Conservation (phyloP, 345 rosid genomes). For the Brassica juncea region DNA sequence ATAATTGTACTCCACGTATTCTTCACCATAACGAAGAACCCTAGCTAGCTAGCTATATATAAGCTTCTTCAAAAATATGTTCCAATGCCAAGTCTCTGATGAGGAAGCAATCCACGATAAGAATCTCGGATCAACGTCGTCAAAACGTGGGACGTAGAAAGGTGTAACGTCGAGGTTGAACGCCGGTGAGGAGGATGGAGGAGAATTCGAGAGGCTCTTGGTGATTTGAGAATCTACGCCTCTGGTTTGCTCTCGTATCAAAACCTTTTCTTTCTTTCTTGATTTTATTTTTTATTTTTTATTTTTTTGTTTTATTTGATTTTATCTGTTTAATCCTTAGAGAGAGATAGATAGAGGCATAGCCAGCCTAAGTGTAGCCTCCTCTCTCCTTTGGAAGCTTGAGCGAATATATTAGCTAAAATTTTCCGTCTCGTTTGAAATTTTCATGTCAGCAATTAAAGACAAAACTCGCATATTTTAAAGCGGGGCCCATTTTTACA, state of each 20-base stretch:
- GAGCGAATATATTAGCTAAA: slow-evolving; percentile 5
- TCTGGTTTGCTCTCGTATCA: slow-evolving; percentile 27
- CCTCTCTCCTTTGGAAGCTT: background rate
- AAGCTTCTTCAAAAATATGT: background rate
- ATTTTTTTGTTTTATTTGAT: background rate
- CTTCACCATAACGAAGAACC: background rate
- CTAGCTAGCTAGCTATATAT: background rate
- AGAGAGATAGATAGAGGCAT: background rate
- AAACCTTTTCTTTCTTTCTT: background rate
- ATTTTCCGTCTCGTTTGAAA: background rate
- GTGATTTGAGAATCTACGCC: slow-evolving; percentile 31
- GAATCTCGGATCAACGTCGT: background rate
- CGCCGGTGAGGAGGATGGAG: slow-evolving; percentile 30
- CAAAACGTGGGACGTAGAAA: slow-evolving; percentile 14
- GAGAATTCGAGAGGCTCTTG: slow-evolving; percentile 21
- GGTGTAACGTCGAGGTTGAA: slow-evolving; percentile 5
- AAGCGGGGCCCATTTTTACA: background rate
- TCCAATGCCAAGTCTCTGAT: slow-evolving; percentile 4
- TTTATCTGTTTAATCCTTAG: background rate
- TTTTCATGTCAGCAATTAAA: background rate
- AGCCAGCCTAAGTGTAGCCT: background rate
- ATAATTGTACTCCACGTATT: slow-evolving; percentile 1
- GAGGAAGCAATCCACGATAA: background rate
- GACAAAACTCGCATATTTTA: background rate
- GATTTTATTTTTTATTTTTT: background rate